phyloP scores from a whole-genome alignment of 169 alveolate species.

The Perkinsus olseni region DNA sequence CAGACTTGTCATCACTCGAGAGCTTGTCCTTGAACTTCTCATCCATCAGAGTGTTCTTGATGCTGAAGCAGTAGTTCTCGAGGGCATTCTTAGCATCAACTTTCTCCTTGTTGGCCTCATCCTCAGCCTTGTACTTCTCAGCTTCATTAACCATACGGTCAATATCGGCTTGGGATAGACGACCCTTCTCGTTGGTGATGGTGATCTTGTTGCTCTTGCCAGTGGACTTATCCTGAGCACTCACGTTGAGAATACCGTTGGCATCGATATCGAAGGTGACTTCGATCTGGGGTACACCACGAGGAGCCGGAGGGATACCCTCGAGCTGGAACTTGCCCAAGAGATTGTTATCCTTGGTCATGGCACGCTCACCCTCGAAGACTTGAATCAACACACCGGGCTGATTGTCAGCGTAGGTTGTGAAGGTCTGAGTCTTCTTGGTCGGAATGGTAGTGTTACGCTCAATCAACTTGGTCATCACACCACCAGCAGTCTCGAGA shows the following conservation, averaged over 20 bases:
- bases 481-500: conserved; percentile 92
- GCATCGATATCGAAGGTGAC: conserved; percentile 94
- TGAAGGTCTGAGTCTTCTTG: conserved; percentile 82
- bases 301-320: conserved; percentile 91
- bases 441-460: conserved; percentile 91
- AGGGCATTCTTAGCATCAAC: conserved; percentile 85
- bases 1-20: conserved; percentile 72
- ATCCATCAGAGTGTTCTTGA: conserved; percentile 81
- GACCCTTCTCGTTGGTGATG: conserved; percentile 91
- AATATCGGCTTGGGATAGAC: conserved; percentile 85
- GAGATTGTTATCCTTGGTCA: conserved; percentile 87
- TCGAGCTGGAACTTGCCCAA: conserved; percentile 88
- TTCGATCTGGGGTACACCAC: conserved; percentile 94
- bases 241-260: conserved; percentile 89
- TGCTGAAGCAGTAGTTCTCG: conserved; percentile 84
- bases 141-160: conserved; percentile 93
- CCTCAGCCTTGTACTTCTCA: conserved; percentile 89
- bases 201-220: conserved; percentile 87
- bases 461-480: conserved; percentile 78
- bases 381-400: conserved; percentile 85
- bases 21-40: conserved; percentile 84
- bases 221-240: conserved; percentile 91
- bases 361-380: conserved; percentile 89
- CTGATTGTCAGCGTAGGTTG: conserved; percentile 90
- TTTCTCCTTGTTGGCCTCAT: conserved; percentile 72